A percentile compares a stretch with the other conserved stretches of the same genome.
phyloP scores from a whole-genome alignment of 805 yeast genomes.

The Saitoella complicata region DNA sequence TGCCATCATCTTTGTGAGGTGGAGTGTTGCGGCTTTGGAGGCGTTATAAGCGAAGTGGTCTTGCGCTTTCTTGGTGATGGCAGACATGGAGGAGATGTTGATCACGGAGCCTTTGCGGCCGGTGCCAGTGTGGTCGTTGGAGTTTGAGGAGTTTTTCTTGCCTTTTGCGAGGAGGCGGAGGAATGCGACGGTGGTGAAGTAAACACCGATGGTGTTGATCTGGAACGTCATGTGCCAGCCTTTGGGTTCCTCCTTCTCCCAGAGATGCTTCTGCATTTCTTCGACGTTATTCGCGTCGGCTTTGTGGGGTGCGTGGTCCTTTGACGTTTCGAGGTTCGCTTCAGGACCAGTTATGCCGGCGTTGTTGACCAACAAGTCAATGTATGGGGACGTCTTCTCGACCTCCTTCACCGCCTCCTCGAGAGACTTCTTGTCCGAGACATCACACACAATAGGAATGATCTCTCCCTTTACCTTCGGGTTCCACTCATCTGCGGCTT shows the following conservation, averaged over 20 bases:
- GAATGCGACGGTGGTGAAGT: slow-evolving; percentile 13
- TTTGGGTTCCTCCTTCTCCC: background rate
- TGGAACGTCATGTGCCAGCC: slow-evolving; percentile 10
- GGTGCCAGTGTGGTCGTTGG: background rate
- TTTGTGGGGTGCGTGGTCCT: background rate
- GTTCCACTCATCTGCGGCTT: too few species aligned
- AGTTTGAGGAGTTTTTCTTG: slow-evolving; percentile 6
- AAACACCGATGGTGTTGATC: slow-evolving; percentile 12
- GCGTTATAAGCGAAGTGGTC: slow-evolving; percentile 10
- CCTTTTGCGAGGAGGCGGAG: slow-evolving; percentile 10
- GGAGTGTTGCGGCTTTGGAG: slow-evolving; percentile 13
- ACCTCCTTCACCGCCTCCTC: slow-evolving; percentile 5
- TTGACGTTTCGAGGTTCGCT: background rate
- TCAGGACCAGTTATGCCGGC: slow-evolving; percentile 17
- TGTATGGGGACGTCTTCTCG: slow-evolving; percentile 2
- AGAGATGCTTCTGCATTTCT: background rate
- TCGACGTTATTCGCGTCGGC: background rate
- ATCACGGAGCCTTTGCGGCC: slow-evolving; percentile 4
- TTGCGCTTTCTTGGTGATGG: slow-evolving; percentile 11
- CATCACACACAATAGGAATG: slow-evolving; percentile 6
- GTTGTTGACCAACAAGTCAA: slow-evolving; percentile 23
- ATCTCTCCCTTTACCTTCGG: background rate
- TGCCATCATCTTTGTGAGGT: slow-evolving; percentile 12
- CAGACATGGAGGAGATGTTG: slow-evolving; percentile 12
- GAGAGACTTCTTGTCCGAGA: slow-evolving; percentile 7